Percentiles rank a stretch among this genome's conserved stretches.
Evolutionary conservation across 306 rosid genomes (phyloP).

Genomic region (Prosopis cineraria): DNA sequence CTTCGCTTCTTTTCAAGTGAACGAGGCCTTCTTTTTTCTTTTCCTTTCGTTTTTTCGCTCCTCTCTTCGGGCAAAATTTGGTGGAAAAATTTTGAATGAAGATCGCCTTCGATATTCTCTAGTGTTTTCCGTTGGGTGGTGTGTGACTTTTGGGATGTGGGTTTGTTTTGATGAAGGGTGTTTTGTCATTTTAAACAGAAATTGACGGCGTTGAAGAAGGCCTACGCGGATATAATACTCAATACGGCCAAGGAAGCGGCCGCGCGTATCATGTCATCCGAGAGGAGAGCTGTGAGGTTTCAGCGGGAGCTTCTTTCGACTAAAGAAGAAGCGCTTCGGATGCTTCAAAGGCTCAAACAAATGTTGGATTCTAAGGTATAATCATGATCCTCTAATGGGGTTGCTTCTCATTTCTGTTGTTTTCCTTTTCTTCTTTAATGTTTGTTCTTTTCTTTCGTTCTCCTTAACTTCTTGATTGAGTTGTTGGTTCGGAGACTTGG

Average conservation of each 20-base stretch:
- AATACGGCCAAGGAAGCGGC: constrained; percentile 88
- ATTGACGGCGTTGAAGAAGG: constrained; percentile 82
- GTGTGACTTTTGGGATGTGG: neutral
- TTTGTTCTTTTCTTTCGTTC: neutral
- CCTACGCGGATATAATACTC: constrained; percentile 78
- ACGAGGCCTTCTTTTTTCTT: neutral
- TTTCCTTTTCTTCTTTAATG: neutral
- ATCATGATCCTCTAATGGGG: constrained; percentile 16
- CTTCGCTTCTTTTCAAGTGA: constrained; percentile 14
- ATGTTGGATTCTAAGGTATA: constrained; percentile 76
- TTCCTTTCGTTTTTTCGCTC: neutral
- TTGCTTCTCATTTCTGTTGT: constrained; percentile 16
- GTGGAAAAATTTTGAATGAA: constrained; percentile 15
- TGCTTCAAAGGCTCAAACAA: constrained; percentile 78
- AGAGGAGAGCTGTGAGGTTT: constrained; percentile 58
- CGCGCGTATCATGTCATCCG: constrained; percentile 72
- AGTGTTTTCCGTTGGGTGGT: neutral
- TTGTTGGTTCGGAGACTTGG: constrained; percentile 27
- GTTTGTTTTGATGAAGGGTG: constrained; percentile 12
- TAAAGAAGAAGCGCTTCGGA: constrained; percentile 70
- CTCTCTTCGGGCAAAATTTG: neutral
- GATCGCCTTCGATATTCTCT: constrained; percentile 27
- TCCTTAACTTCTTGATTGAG: constrained; percentile 17
- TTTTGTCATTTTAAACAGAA: constrained; percentile 54
- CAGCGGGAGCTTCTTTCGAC: constrained; percentile 61